These are phyloP conservation scores for Murraya koenigii DNA, from an alignment of 345 rosid genomes.

Conservation along the genomic window DNA sequence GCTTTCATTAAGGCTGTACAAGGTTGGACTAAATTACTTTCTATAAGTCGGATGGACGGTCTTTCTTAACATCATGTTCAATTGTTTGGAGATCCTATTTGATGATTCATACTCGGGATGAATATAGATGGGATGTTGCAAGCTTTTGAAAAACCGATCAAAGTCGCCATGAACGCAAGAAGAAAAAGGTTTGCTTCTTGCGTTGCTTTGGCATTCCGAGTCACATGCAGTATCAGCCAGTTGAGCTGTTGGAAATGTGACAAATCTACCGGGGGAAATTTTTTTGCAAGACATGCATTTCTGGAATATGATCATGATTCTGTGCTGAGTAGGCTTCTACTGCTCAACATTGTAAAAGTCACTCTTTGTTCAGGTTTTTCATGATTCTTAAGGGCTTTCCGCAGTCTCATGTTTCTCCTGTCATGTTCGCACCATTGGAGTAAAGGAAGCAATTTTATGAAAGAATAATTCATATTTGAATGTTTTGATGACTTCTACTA, in stretches of 20 bases:
- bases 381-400: neutral
- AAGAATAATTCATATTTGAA: neutral
- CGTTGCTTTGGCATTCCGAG: neutral
- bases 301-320: neutral
- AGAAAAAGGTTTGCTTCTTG: neutral
- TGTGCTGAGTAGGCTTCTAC: neutral
- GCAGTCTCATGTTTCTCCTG: neutral
- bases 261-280: neutral
- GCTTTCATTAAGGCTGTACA: neutral
- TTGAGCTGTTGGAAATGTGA: neutral
- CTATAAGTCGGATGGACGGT: conserved; percentile 10
- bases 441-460: neutral
- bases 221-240: neutral
- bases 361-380: neutral
- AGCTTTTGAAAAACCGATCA: conserved; percentile 1
- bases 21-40: conserved; percentile 7
- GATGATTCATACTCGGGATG: neutral
- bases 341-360: conserved; percentile 4
- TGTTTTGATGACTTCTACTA: neutral
- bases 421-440: neutral
- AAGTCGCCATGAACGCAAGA: neutral
- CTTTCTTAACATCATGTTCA: neutral
- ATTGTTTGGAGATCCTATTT: neutral
- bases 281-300: neutral
- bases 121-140: neutral